Base-by-base conservation (phyloP, 148 eudicot genomes). In the Cornus florida region DNA sequence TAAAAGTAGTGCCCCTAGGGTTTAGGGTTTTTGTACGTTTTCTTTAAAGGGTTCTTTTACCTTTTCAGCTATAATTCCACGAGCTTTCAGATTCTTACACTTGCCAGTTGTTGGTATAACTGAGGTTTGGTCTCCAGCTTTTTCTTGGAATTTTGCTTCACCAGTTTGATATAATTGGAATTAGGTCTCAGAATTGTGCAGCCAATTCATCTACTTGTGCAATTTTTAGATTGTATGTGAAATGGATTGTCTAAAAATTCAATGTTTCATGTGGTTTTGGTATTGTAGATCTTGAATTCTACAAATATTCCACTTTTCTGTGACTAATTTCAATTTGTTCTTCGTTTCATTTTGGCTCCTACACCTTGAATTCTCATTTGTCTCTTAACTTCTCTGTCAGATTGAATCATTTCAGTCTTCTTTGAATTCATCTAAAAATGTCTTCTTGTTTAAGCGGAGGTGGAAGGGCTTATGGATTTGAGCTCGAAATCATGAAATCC, bases 401-500 rank as follows among this genome's bases (percentile, higher is more conserved):
- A 50, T 68, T 77, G 66, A 69, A 19, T n/a, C 39, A 0, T 67
- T 43, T 28, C 69, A 53, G 33, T 23, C 7, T 35, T 65, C 14
- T 31, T 73, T 59, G 62, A 57, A 35, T 35, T 59, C 35, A 69
- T 79, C 66, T 50, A 19, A 7, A 81, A 82, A 92, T 92, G 97
- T 88, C 91, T 80, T 85, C 97, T 72, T 94, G 91, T 83, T 77
- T 92, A 72, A 90, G 89, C 68, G 94, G 94, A 80, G 98, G 93
- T 41, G 88, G 95, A 12, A 67, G 92, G 76, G 82, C 97, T 70
- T 91, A 85, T 79, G 84, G 86, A 69, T 77, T 94, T 35, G 94
- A 91, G 84, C 89, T 94, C 28, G 97, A 92, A 39, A 86, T 92
- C 6, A 82, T 91, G 39, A 94, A 92, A 75, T 88, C 97, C 24